These are phyloP conservation scores for Colletotrichum higginsianum DNA, from an alignment of 2,329 filamentous ascomycete genomes.

Conservation along the genomic window DNA sequence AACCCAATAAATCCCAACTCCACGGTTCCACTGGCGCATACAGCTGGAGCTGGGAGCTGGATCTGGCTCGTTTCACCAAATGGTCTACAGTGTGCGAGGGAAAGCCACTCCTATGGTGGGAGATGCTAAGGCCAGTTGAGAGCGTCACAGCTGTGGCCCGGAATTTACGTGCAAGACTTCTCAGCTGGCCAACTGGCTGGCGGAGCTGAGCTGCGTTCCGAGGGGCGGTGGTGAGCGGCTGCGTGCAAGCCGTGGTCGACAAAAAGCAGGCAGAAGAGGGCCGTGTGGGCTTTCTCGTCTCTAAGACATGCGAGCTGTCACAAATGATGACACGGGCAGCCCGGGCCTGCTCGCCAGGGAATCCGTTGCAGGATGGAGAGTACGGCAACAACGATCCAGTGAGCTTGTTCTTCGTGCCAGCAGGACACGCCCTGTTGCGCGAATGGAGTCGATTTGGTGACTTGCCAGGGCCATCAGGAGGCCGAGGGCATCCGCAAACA, in stretches of 20 bases:
- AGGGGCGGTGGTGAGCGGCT: slow-evolving; percentile 13
- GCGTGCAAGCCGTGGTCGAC: slow-evolving; percentile 1
- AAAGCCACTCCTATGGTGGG: background rate
- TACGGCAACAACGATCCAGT: background rate
- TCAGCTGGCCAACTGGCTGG: slow-evolving; percentile 4
- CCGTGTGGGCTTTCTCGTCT: slow-evolving; percentile 26
- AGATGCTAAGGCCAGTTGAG: slow-evolving; percentile 5
- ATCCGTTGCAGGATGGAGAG: slow-evolving; percentile 6
- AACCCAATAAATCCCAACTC: slow-evolving; percentile 37
- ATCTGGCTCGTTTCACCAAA: slow-evolving; percentile 31
- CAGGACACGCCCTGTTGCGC: background rate
- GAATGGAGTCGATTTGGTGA: slow-evolving; percentile 5
- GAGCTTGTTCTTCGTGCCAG: background rate
- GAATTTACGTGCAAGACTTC: background rate
- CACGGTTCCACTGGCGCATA: slow-evolving; percentile 34
- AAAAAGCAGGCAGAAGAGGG: slow-evolving; percentile 10
- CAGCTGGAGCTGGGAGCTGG: slow-evolving; percentile 24
- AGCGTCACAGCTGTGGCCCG: slow-evolving; percentile 16
- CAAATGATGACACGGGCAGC: slow-evolving; percentile 22
- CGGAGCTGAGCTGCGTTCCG: background rate
- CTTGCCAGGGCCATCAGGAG: background rate
- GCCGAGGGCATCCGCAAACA: background rate
- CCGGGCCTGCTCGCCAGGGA: background rate
- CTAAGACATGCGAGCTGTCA: slow-evolving; percentile 33
- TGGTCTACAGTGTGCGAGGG: slow-evolving; percentile 24